Percentiles rank a stretch among this genome's conserved stretches.
phyloP scores from a whole-genome alignment of 2,329 filamentous ascomycete species.

The Claviceps capensis region DNA sequence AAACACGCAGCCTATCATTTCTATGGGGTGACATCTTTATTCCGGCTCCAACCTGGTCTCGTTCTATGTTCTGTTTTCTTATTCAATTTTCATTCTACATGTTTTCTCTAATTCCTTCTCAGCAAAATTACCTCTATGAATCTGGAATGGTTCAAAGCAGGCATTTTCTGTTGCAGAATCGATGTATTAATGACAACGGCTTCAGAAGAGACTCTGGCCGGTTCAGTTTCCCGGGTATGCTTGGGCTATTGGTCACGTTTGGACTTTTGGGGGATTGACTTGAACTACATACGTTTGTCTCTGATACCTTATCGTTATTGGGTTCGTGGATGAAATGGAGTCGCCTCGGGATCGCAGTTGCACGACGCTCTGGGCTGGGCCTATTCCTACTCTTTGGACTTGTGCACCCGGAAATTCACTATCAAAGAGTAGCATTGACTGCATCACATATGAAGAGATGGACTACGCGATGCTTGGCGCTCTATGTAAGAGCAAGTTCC shows the following conservation, averaged over 20 bases:
- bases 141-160: conserved; percentile 1
- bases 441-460: conserved; percentile 3
- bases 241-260: background rate
- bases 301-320: background rate
- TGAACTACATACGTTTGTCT: conserved; percentile 1
- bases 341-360: background rate
- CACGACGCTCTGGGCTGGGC: conserved; percentile 1
- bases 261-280: background rate
- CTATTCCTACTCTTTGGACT: background rate
- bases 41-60: background rate
- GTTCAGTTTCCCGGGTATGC: background rate
- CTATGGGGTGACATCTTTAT: background rate
- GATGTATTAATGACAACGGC: conserved; percentile 1
- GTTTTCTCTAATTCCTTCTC: background rate
- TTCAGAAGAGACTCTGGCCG: background rate
- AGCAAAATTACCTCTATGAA: background rate
- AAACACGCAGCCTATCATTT: background rate
- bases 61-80: background rate
- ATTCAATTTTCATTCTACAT: no score
- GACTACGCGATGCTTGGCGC: background rate
- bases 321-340: background rate
- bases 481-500: background rate
- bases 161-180: background rate
- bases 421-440: background rate
- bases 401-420: background rate